Conservation (phyloP, 2,329 filamentous ascomycete genomes). For the Aureobasidium mangrovei region DNA sequence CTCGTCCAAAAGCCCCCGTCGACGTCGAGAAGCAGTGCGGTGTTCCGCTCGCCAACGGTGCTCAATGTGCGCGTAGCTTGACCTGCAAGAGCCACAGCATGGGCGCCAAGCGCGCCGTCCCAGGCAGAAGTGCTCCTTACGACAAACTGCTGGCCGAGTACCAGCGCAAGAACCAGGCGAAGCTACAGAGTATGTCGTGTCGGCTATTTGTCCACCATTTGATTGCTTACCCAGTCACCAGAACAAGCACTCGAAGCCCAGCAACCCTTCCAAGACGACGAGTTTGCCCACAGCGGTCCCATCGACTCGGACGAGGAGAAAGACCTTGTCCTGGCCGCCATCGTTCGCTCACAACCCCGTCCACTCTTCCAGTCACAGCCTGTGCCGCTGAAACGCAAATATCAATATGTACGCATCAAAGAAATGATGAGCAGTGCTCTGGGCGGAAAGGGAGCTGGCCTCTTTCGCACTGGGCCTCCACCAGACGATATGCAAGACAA, state of each 20-base stretch:
- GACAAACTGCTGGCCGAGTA: conserved; percentile 66
- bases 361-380: conserved; percentile 60
- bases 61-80: conserved; percentile 74
- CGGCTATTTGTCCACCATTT: not conserved
- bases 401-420: conserved; percentile 54
- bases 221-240: conserved; percentile 28
- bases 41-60: conserved; percentile 73
- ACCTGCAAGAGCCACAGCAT: conserved; percentile 89
- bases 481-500: not conserved
- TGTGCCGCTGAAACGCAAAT: conserved; percentile 45
- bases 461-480: conserved; percentile 16
- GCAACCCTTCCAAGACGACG: conserved; percentile 77
- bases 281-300: conserved; percentile 62
- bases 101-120: conserved; percentile 84
- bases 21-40: conserved; percentile 90
- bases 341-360: conserved; percentile 63
- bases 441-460: conserved; percentile 16
- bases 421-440: conserved; percentile 54
- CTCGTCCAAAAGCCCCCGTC: conserved; percentile 81
- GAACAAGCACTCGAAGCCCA: conserved; percentile 93
- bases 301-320: conserved; percentile 95
- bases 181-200: conserved; percentile 75
- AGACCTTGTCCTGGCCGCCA: conserved; percentile 74
- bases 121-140: conserved; percentile 76
- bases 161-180: conserved; percentile 95